Evolutionary conservation across 179 eudicot species (phyloP), one percentile per base, ranked within the genome.

Genomic region (Silene noctiflora): DNA sequence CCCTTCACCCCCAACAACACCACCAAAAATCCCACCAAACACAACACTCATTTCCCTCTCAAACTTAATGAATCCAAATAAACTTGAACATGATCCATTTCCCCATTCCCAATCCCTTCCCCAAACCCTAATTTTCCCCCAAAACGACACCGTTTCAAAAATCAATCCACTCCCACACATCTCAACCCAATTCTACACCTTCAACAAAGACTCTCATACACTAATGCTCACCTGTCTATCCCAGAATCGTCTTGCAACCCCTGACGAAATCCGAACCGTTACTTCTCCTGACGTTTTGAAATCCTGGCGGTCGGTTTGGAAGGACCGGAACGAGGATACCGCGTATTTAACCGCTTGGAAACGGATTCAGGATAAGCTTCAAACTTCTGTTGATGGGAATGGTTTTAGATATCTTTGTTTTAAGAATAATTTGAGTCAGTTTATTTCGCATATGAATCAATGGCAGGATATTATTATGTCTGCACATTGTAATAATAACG

Each of bases 281-380:
- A 92, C 94, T 0, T 86, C 94, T 9, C 67, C 76, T 3, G 69
- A 84, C 0, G 97, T 94, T 24, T 87, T 94, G 8, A 69, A 85
- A 3, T 89, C 91, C 27, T 94, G 98, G 98, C 84, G 96, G 6
- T 81, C 88, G 11, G 98, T 94, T 3, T 94, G 98, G 98, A 92
- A 89, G 80, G 98, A 94, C 78, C 90, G 98, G 16, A 94, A 92
- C 74, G 93, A 91, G 76, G 98, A 92, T 24, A 94, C 98, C 0
- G 98, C 97, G 1, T 94, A 89, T 58, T 55, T 87, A 13, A 94
- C 98, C 2, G 98, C 94, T 0, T 94, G 98, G 98, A 94, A 94
- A 53, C 83, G 98, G 2, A 94, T 94, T 9, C 98, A 94, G 71
- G 98, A 94, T 42, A 94, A 94, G 83, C 89, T 94, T 14, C 83